Percentiles rank a stretch among this genome's conserved stretches.
These are phyloP conservation scores for Aureobasidium sp. DNA, from an alignment of 2,329 filamentous ascomycete species.

Conservation along the genomic window DNA sequence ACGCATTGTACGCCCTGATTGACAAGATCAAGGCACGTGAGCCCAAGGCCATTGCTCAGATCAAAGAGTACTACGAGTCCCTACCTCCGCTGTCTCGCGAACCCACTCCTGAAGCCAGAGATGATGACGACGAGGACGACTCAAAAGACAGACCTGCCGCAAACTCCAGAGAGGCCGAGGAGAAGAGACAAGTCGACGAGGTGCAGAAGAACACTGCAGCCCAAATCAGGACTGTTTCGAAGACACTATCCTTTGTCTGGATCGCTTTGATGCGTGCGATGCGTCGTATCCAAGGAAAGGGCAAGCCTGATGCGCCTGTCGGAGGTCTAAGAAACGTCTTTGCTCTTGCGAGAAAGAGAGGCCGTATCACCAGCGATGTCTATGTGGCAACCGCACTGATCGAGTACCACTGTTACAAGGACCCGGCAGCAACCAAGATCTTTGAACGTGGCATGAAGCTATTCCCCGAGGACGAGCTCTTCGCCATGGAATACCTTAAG, in stretches of 20 bases:
- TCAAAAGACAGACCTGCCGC: constrained; percentile 22
- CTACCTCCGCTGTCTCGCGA: constrained; percentile 31
- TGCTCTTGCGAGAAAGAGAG: constrained; percentile 76
- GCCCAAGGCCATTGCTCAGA: constrained; percentile 50
- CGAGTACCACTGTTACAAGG: constrained; percentile 94
- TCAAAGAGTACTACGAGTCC: constrained; percentile 48
- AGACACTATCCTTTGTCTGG: constrained; percentile 88
- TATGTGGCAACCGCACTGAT: constrained; percentile 91
- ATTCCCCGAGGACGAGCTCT: constrained; percentile 88
- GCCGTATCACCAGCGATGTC: constrained; percentile 85
- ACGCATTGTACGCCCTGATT: constrained; percentile 81
- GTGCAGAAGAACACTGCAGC: constrained; percentile 60
- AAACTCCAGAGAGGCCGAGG: constrained; percentile 43
- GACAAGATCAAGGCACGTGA: constrained; percentile 63
- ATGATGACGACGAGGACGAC: constrained; percentile 51
- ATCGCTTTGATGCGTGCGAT: constrained; percentile 90
- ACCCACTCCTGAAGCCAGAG: constrained; percentile 36
- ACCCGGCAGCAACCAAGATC: constrained; percentile 85
- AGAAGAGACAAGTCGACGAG: constrained; percentile 49
- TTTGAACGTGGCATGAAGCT: constrained; percentile 90
- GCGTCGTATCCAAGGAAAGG: constrained; percentile 83
- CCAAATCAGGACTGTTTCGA: constrained; percentile 69
- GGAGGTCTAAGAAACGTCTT: constrained; percentile 81
- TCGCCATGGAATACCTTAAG: constrained; percentile 93
- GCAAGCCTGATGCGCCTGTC: constrained; percentile 47